These are phyloP conservation scores for Grigorovia transvaalensis DNA, from an alignment of 805 yeast genomes.

Conservation along the genomic window DNA sequence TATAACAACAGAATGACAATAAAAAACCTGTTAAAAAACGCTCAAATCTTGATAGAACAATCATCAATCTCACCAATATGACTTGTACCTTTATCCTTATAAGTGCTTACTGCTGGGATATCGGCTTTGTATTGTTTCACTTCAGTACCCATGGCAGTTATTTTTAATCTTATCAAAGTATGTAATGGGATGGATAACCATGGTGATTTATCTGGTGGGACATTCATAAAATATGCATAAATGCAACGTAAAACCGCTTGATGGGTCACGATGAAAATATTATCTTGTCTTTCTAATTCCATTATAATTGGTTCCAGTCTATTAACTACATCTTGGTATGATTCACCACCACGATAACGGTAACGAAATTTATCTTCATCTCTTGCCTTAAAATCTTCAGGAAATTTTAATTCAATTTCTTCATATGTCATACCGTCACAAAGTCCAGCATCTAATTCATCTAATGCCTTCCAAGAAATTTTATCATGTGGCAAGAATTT, in stretches of 20 bases:
- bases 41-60: background rate
- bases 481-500: constrained; percentile 69
- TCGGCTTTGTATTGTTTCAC: constrained; percentile 89
- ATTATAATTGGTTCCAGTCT: constrained; percentile 94
- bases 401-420: constrained; percentile 73
- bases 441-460: constrained; percentile 94
- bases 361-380: constrained; percentile 94
- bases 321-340: constrained; percentile 89
- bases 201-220: constrained; percentile 93
- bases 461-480: constrained; percentile 91
- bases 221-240: constrained; percentile 96
- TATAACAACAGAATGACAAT: too few species aligned
- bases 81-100: constrained; percentile 84
- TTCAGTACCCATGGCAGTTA: constrained; percentile 83
- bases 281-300: constrained; percentile 97
- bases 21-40: background rate
- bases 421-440: constrained; percentile 97
- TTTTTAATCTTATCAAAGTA: constrained; percentile 86
- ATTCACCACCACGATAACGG: constrained; percentile 94
- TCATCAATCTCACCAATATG: constrained; percentile 32
- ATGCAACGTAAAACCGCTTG: constrained; percentile 95
- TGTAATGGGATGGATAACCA: constrained; percentile 99
- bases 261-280: constrained; percentile 89
- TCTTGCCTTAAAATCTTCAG: constrained; percentile 91
- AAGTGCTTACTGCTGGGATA: constrained; percentile 95